Conservation (phyloP, 177 flowering plant species). For the Viscum album region DNA sequence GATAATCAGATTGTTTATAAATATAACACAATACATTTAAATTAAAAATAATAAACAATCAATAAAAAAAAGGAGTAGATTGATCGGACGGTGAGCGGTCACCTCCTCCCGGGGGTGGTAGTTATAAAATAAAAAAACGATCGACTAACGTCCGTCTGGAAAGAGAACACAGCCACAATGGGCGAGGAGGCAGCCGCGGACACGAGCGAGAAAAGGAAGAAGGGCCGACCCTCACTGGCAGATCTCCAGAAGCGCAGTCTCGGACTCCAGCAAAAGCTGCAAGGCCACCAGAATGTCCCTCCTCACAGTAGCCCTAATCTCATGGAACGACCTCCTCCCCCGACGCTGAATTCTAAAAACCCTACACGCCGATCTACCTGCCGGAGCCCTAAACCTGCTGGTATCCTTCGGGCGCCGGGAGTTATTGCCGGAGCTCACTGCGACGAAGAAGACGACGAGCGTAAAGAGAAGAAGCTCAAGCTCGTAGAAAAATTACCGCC, state of each 20-base stretch:
- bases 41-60: no score
- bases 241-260: conserved; percentile 51
- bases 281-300: conserved; percentile 11
- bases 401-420: conserved; percentile 8
- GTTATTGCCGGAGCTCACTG: no score
- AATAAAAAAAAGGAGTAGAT: no score
- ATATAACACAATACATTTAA: no score
- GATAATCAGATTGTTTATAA: no score
- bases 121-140: conserved; percentile 9
- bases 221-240: conserved; percentile 76
- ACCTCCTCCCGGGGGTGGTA: no score
- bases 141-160: conserved; percentile 15
- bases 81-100: no score
- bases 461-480: conserved; percentile 38
- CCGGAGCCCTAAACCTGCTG: conserved; percentile 22
- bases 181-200: conserved; percentile 31
- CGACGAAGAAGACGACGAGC: conserved; percentile 41
- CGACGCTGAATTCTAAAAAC: not conserved
- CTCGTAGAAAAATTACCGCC: conserved; percentile 33
- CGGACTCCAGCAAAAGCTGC: conserved; percentile 24
- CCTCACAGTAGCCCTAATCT: not conserved
- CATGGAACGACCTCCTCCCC: not conserved
- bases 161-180: conserved; percentile 15
- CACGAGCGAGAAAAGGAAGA: conserved; percentile 26
- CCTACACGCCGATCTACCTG: conserved; percentile 28